Evolutionary conservation across 2,329 filamentous ascomycete species (phyloP), one percentile per base, ranked within the genome.

Genomic region (Trichoderma breve): DNA sequence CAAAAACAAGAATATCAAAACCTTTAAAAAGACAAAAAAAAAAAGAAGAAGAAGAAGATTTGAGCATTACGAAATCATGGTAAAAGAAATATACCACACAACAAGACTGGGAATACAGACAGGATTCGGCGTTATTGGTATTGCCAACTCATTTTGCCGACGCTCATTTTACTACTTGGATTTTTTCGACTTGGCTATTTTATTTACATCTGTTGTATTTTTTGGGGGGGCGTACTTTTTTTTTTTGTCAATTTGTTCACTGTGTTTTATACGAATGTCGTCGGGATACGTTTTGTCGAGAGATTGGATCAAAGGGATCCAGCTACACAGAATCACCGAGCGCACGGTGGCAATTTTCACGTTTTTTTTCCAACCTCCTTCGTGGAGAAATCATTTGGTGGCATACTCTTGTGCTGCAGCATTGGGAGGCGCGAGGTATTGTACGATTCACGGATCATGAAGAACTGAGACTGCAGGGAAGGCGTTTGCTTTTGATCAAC

Each of bases 241-340:
- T 64, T 24, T 65, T 12, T 3, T 24, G 14, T 18, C 12, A 3
- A 15, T n/a, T 66, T 24, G 21, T 24, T 53, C 21, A 24, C 47
- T 53, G 47, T 43, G 47, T 67, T 53, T 30, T 28, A 30, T 30
- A 43, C 26, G 64, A 43, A 43, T 24, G 51, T 26, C 11, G 64
- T 57, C 57, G 32, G 64, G 64, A 67, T 67, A 67, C 64, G 64
- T 67, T 67, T 30, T 58, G 64, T 12, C n/a, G 47, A 24, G n/a
- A 26, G 21, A 15, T 24, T 57, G 21, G 14, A 15, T 15, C 63
- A 34, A 26, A 4, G 21, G 4, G 34, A 7, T 58, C 32, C 51
- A 11, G 30, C 64, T 57, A 28, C 30, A 57, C 24, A 28, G 21
- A 39, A 14, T 18, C 64, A 36, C 64, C 51, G 34, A 53, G 15